Conservation (phyloP, 306 rosid species). For the Carpinus fangiana region DNA sequence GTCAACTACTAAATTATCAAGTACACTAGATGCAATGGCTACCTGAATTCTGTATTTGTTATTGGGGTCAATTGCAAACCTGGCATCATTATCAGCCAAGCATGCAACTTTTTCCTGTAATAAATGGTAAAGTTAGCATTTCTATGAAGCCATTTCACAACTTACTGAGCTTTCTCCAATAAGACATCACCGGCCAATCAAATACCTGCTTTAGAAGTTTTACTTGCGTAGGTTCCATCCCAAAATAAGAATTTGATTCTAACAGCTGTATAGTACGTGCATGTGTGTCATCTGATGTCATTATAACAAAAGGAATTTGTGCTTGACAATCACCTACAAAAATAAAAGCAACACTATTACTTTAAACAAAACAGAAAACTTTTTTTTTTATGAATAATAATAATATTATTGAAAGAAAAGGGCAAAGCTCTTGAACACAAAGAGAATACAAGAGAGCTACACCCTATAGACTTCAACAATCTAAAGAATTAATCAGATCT, state of each 20-base stretch:
- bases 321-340: constrained; percentile 52
- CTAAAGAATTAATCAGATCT: too few species aligned
- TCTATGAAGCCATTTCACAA: constrained; percentile 18
- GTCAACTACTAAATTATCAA: constrained; percentile 5
- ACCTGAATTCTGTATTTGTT: constrained; percentile 93
- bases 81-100: constrained; percentile 90
- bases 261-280: constrained; percentile 65
- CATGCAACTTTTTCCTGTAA: constrained; percentile 98
- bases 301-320: constrained; percentile 76
- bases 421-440: too few species aligned
- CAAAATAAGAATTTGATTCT: constrained; percentile 82
- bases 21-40: constrained; percentile 17
- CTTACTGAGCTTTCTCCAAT: constrained; percentile 12
- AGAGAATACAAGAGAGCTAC: too few species aligned
- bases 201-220: constrained; percentile 92
- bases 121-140: constrained; percentile 14
- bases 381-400: too few species aligned
- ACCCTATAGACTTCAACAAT: too few species aligned
- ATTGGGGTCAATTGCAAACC: constrained; percentile 79
- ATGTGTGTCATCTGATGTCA: constrained; percentile 98
- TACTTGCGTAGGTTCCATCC: constrained; percentile 89
- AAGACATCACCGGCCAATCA: constrained; percentile 15
- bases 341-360: constrained; percentile 28
- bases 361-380: constrained; percentile 18
- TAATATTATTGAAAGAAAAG: too few species aligned